Evolutionary conservation across 2,329 filamentous ascomycete species (phyloP).

Genomic region (Diplodia seriata): DNA sequence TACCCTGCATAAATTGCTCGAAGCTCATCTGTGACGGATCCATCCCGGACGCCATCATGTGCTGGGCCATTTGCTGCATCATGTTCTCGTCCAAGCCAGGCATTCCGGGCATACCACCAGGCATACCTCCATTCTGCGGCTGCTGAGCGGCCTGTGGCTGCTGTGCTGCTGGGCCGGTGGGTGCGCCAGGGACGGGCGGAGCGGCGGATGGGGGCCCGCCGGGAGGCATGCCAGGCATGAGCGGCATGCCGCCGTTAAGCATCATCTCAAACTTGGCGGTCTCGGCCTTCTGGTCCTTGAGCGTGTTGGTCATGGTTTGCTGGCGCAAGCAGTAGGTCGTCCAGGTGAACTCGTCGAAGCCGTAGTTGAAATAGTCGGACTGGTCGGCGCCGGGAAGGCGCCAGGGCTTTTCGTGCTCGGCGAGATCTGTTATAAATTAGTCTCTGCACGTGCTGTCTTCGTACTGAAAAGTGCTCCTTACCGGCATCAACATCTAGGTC

Average conservation of each 20-base stretch:
- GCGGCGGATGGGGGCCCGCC: slow-evolving; percentile 38
- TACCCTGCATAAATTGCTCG: slow-evolving; percentile 61
- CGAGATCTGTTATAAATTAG: slow-evolving; percentile 48
- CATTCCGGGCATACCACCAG: slow-evolving; percentile 44
- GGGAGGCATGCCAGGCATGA: slow-evolving; percentile 39
- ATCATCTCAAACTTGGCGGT: slow-evolving; percentile 68
- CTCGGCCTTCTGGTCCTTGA: slow-evolving; percentile 78
- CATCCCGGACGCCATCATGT: slow-evolving; percentile 62
- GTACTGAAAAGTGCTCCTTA: slow-evolving; percentile 29
- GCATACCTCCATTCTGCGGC: slow-evolving; percentile 34
- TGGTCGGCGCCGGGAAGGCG: slow-evolving; percentile 91
- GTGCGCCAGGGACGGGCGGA: slow-evolving; percentile 37
- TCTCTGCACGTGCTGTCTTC: slow-evolving; percentile 47
- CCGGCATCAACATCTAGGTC: slow-evolving; percentile 59
- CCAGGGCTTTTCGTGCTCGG: slow-evolving; percentile 88
- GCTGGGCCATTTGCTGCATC: slow-evolving; percentile 65
- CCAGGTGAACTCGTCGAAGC: slow-evolving; percentile 99
- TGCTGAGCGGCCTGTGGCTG: slow-evolving; percentile 19
- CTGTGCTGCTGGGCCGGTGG: slow-evolving; percentile 41
- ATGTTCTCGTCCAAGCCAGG: slow-evolving; percentile 61
- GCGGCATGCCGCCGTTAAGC: slow-evolving; percentile 46
- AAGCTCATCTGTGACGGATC: slow-evolving; percentile 62
- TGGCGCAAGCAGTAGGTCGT: slow-evolving; percentile 92
- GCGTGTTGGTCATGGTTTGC: slow-evolving; percentile 76
- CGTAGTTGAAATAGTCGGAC: slow-evolving; percentile 98